Base-by-base conservation (phyloP, 2,329 filamentous ascomycete genomes). In the Setomelanomma holmii region DNA sequence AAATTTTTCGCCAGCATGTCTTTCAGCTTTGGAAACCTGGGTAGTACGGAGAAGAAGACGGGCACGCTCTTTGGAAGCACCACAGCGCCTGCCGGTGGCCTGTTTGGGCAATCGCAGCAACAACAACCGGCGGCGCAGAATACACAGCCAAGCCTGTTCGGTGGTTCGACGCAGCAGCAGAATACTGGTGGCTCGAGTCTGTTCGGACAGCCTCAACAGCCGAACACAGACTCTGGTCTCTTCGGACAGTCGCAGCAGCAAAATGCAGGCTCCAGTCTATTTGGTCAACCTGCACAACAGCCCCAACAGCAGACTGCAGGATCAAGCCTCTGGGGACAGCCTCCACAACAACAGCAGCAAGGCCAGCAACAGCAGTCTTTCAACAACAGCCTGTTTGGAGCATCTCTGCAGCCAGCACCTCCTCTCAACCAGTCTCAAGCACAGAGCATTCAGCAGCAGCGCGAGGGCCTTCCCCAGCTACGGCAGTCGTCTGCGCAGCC, bases 301-400 rank as follows among this genome's bases (percentile, higher is more conserved):
- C 27, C 10, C 10, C 27, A 30, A 30, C 27, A 30, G 23, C 54
- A 62, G 35, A 51, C 49, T 19, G 35, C 52, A 19, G 55, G 50
- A 17, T 42, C 53, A 1, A 63, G 60, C 24, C 49, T 71, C 1
- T 72, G 73, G 41, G 64, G 66, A 7, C 58, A 61, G 17, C 56
- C 60, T 5, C 74, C 79, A 58, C 72, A 72, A 40, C 70, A 59
- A 30, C 61, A 63, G n/a, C 65, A 64, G 24, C 72, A 77, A 55
- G 71, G 71, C 42, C 71, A 75, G 35, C 71, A 74, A 27, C 76
- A 77, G 40, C 75, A 75, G 35, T 70, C 70, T 36, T 72, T 78
- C 45, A 63, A 53, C 43, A 70, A 68, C 74, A 79, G 67, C 40
- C 59, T 76, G n/a, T 76, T 75, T 53, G 75, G 74, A 11, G 65